These are phyloP conservation scores for Asparagopsis taxiformis DNA, from an alignment of 31 red algal genomes.

Conservation along the genomic window DNA sequence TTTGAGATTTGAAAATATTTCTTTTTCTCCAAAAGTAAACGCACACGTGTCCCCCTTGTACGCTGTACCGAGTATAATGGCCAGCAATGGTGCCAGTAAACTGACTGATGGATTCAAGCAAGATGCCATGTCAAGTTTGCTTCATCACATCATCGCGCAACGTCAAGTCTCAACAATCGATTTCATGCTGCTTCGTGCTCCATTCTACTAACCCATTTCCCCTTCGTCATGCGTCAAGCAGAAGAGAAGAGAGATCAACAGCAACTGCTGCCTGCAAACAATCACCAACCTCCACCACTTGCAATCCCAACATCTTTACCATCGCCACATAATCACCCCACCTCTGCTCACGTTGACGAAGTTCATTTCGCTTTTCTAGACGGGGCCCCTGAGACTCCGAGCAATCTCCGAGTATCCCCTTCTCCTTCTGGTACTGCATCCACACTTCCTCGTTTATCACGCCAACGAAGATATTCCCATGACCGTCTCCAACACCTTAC, in stretches of 20 bases:
- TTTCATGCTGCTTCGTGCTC: no score
- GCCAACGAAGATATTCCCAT: not conserved
- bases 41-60: no score
- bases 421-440: not conserved
- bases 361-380: constrained; percentile 84
- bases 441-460: not conserved
- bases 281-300: not conserved
- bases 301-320: not conserved
- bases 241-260: not conserved
- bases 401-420: constrained; percentile 5
- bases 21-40: no score
- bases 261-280: not conserved
- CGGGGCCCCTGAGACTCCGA: constrained; percentile 52
- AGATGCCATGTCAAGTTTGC: no score
- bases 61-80: no score
- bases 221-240: not conserved
- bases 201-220: no score
- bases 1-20: no score
- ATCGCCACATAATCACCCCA: not conserved
- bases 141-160: no score
- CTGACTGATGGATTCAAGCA: no score
- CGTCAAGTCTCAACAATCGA: no score
- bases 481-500: constrained; percentile 58
- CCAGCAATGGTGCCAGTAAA: no score
- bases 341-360: constrained; percentile 63